Evolutionary conservation across 257 asterid species (phyloP).

Genomic region (Solanum arcanum): DNA sequence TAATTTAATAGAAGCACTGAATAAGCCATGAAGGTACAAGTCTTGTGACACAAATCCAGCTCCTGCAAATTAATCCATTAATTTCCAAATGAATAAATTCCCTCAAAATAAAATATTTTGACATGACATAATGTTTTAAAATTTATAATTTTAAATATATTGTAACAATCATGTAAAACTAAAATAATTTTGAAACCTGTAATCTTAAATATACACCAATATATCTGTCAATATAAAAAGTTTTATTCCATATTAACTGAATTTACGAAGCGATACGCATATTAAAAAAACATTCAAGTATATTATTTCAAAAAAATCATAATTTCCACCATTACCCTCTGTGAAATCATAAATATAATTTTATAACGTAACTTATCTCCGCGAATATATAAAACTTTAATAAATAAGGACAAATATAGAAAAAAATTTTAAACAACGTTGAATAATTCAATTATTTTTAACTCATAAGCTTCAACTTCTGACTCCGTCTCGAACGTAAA

Average conservation of each 20-base stretch:
- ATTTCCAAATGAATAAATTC: not conserved
- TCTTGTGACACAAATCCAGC: slow-evolving; percentile 91
- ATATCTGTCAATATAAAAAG: not conserved
- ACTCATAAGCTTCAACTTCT: no score
- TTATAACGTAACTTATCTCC: no score
- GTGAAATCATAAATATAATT: no score
- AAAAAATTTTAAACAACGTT: no score
- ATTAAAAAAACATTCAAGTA: no score
- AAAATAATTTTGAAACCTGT: fast-evolving
- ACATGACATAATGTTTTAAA: not conserved
- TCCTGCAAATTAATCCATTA: slow-evolving; percentile 26
- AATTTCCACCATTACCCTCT: fast-evolving
- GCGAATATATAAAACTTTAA: no score
- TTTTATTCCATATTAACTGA: no score
- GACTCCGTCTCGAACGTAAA: not conserved
- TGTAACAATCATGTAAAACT: not conserved
- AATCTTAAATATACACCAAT: not conserved
- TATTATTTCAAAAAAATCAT: no score
- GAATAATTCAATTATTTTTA: no score
- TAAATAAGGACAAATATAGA: no score
- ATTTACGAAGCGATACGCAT: no score
- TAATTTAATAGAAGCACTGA: slow-evolving; percentile 80
- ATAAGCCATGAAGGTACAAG: slow-evolving; percentile 69
- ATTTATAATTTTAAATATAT: not conserved
- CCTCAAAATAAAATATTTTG: not conserved